phyloP scores from a whole-genome alignment of 2,329 filamentous ascomycete species.

The Colletotrichum higginsianum region DNA sequence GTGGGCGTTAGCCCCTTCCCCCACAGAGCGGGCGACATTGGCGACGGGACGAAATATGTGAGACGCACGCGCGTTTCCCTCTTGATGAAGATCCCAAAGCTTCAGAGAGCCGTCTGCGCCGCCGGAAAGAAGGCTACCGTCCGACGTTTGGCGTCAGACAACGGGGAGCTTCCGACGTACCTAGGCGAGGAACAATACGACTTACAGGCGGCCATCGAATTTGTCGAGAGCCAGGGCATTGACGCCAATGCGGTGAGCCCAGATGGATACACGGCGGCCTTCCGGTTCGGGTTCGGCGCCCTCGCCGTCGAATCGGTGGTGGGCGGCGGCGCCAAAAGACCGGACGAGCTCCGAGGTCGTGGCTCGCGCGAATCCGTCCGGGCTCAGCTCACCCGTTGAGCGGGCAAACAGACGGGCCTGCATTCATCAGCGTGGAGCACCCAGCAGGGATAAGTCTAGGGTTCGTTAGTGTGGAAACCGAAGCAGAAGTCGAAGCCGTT shows the following conservation, averaged over 20 bases:
- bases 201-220: constrained; percentile 83
- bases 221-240: constrained; percentile 85
- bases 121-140: constrained; percentile 80
- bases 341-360: constrained; percentile 77
- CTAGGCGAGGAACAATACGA: background rate
- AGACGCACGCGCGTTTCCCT: constrained; percentile 58
- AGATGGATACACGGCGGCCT: constrained; percentile 49
- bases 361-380: constrained; percentile 74
- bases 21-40: constrained; percentile 61
- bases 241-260: constrained; percentile 84
- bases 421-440: constrained; percentile 61
- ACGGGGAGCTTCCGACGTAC: background rate
- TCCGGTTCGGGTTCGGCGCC: constrained; percentile 29
- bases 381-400: constrained; percentile 77
- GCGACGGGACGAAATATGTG: constrained; percentile 70
- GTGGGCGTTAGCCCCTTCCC: constrained; percentile 59
- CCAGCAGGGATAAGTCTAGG: no score
- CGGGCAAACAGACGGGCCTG: constrained; percentile 85
- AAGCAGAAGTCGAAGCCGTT: no score
- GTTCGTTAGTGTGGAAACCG: no score
- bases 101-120: constrained; percentile 88
- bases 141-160: constrained; percentile 9
- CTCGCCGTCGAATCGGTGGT: constrained; percentile 78
- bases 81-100: constrained; percentile 87
- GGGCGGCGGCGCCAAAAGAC: constrained; percentile 77